Evolutionary conservation across 176 grass and related monocot species (phyloP).

Genomic region (Aegilops longissima): DNA sequence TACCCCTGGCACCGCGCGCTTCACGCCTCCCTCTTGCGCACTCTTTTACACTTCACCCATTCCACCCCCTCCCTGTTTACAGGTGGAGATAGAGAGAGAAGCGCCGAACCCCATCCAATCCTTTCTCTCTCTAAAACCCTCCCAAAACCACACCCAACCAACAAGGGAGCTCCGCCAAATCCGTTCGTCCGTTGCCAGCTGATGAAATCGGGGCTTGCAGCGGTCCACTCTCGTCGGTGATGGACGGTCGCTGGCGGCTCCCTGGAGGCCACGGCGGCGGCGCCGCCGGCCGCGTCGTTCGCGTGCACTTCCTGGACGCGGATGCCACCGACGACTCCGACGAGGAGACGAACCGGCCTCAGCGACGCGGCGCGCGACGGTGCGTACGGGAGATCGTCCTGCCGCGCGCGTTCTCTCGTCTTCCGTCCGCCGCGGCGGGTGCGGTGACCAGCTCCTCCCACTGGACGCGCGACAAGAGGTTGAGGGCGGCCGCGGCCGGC

Average conservation of each 20-base stretch:
- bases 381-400: conserved; percentile 36
- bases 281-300: conserved; percentile 26
- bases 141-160: conserved; percentile 10
- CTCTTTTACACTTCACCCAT: neutral
- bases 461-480: neutral
- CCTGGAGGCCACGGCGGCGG: no score
- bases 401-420: neutral
- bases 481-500: conserved; percentile 1
- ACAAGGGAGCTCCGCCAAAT: neutral
- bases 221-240: neutral
- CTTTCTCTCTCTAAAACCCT: conserved; percentile 42
- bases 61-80: neutral
- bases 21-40: neutral
- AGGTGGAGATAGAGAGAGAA: neutral
- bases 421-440: neutral
- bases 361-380: neutral
- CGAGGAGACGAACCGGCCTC: neutral
- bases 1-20: neutral
- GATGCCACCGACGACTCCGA: conserved; percentile 70
- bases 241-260: neutral
- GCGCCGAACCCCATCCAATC: neutral
- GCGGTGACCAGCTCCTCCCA: neutral
- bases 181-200: neutral
- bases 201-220: neutral
- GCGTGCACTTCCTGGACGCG: conserved; percentile 50